Evolutionary conservation across 805 yeast species (phyloP).

Genomic region (Candida lessepsii): DNA sequence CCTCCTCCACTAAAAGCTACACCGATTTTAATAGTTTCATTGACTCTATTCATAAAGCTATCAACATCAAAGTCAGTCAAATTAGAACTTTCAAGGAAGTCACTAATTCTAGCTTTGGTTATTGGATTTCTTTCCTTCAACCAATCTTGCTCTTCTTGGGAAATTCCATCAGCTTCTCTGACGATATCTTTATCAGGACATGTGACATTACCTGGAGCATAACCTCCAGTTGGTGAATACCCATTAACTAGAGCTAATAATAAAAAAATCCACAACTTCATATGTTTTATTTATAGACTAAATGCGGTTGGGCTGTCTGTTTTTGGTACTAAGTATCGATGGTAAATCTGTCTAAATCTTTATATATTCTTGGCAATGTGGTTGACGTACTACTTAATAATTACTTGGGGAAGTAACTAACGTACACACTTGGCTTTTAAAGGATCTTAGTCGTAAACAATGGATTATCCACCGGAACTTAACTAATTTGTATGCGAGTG

Average conservation of each 20-base stretch:
- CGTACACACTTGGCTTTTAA: no score
- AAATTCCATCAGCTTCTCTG: constrained; percentile 49
- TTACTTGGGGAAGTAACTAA: no score
- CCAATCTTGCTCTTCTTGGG: constrained; percentile 53
- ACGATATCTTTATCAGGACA: constrained; percentile 47
- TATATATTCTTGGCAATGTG: no score
- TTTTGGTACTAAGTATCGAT: no score
- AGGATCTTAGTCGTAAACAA: no score
- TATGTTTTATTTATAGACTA: background rate
- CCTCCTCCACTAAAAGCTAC: constrained; percentile 61
- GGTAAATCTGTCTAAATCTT: no score
- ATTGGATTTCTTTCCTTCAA: constrained; percentile 44
- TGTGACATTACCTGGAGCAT: constrained; percentile 57
- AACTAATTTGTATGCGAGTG: no score
- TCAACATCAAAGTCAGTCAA: constrained; percentile 49
- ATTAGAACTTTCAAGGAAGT: constrained; percentile 46
- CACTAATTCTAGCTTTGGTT: constrained; percentile 45
- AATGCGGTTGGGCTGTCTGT: background rate
- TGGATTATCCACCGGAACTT: no score
- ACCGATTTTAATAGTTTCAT: constrained; percentile 32
- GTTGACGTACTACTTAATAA: no score
- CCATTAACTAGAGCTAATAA: background rate
- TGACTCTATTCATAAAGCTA: constrained; percentile 29
- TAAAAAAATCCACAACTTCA: constrained; percentile 4
- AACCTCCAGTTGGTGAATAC: constrained; percentile 33